Evolutionary conservation across 2,329 filamentous ascomycete species (phyloP).

Genomic region (Fusarium pseudocircinatum): DNA sequence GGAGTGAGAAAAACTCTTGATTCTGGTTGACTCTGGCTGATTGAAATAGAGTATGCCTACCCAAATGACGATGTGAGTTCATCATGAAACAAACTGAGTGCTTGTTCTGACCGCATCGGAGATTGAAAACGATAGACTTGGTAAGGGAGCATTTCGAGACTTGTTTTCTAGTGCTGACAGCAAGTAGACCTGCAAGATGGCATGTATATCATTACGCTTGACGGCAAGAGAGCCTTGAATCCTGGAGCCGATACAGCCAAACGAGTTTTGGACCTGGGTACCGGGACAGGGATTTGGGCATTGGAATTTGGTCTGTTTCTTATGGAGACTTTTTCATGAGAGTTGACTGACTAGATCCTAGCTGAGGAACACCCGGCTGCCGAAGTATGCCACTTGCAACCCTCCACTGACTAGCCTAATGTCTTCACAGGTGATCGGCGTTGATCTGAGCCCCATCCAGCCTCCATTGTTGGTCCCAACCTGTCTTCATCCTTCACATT

Average conservation of each 20-base stretch:
- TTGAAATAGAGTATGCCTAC: constrained; percentile 4
- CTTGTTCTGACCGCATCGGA: neutral
- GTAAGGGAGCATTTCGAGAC: neutral
- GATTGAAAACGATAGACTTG: constrained; percentile 20
- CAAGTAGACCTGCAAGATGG: constrained; percentile 8
- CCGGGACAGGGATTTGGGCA: constrained; percentile 25
- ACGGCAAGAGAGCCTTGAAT: constrained; percentile 22
- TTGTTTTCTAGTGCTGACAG: rapidly evolving
- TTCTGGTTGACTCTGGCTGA: neutral
- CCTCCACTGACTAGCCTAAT: rapidly evolving
- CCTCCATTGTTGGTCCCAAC: constrained; percentile 12
- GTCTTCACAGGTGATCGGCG: constrained; percentile 13
- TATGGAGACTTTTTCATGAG: rapidly evolving
- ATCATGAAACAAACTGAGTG: rapidly evolving
- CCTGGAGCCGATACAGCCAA: constrained; percentile 15
- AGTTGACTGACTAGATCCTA: neutral
- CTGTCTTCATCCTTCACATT: rapidly evolving
- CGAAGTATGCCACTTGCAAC: neutral
- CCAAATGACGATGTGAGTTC: constrained; percentile 27
- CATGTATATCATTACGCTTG: constrained; percentile 9
- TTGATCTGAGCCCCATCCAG: constrained; percentile 22
- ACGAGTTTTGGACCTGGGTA: constrained; percentile 20
- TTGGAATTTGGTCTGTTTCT: neutral
- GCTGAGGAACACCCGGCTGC: constrained; percentile 20
- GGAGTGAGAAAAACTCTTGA: neutral